Evolutionary conservation across 805 yeast genomes (phyloP).

Genomic region (Lipomyces oligophaga): DNA sequence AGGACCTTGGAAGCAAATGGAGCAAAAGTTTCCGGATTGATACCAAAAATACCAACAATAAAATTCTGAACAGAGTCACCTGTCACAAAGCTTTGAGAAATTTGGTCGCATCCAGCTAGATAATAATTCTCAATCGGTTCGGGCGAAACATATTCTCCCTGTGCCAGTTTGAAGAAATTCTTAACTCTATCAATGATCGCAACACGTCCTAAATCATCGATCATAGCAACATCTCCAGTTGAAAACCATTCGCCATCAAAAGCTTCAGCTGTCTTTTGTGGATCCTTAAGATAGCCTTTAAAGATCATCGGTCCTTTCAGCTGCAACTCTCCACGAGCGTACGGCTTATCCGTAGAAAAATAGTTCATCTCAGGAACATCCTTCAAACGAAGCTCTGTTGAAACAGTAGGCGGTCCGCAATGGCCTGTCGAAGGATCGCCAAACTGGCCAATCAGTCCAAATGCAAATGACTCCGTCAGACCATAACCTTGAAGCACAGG

Average conservation of each 20-base stretch:
- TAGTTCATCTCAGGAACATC: conserved; percentile 65
- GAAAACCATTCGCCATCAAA: conserved; percentile 44
- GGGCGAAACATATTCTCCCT: conserved; percentile 69
- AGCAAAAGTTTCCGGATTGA: conserved; percentile 49
- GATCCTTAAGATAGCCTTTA: conserved; percentile 52
- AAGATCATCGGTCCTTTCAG: conserved; percentile 65
- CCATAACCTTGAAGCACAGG: conserved; percentile 58
- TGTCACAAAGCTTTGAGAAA: conserved; percentile 56
- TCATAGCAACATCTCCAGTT: conserved; percentile 52
- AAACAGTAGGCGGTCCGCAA: conserved; percentile 56
- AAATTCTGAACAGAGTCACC: conserved; percentile 58
- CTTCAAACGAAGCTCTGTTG: conserved; percentile 55
- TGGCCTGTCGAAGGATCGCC: conserved; percentile 51
- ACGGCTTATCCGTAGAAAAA: conserved; percentile 42
- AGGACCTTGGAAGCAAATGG: conserved; percentile 32
- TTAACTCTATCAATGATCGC: conserved; percentile 69
- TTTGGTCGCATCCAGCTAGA: conserved; percentile 48
- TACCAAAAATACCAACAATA: conserved; percentile 60
- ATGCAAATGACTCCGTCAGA: conserved; percentile 31
- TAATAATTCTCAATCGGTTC: conserved; percentile 69
- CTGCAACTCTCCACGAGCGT: conserved; percentile 57
- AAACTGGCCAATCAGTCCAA: conserved; percentile 35
- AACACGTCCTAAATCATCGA: conserved; percentile 53
- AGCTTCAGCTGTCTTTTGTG: conserved; percentile 51
- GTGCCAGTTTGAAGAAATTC: conserved; percentile 68